Evolutionary conservation across 2,329 filamentous ascomycete genomes (phyloP).

Genomic region (Alternaria rosae): DNA sequence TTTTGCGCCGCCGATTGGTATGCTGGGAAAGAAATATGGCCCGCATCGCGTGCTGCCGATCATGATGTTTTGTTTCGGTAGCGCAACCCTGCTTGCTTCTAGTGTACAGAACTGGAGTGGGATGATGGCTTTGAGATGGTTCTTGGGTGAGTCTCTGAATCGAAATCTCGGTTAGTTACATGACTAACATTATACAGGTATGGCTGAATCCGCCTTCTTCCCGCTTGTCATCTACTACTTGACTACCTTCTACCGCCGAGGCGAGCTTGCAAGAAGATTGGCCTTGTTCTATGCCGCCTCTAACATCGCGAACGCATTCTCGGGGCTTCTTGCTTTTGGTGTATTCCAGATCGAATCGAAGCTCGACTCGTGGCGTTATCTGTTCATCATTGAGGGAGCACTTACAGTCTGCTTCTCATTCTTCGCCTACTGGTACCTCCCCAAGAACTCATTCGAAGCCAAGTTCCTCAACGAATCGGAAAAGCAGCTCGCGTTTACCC

Average conservation of each 20-base stretch:
- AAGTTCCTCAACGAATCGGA: conserved; percentile 71
- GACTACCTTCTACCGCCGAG: conserved; percentile 71
- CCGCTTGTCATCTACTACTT: conserved; percentile 71
- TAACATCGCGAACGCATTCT: conserved; percentile 75
- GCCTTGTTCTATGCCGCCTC: conserved; percentile 79
- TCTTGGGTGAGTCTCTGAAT: conserved; percentile 60
- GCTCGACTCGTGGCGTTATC: conserved; percentile 69
- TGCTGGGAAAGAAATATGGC: conserved; percentile 73
- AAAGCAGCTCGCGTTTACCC: conserved; percentile 71
- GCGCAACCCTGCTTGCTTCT: conserved; percentile 67
- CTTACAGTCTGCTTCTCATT: conserved; percentile 66
- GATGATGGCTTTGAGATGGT: conserved; percentile 72
- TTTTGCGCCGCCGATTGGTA: conserved; percentile 69
- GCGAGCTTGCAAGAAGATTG: conserved; percentile 73
- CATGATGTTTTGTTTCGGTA: conserved; percentile 74
- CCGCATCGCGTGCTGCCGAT: conserved; percentile 69
- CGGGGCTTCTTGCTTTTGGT: conserved; percentile 65
- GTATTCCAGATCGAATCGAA: conserved; percentile 64
- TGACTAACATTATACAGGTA: conserved; percentile 44
- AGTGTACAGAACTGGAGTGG: conserved; percentile 68
- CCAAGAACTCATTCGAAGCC: conserved; percentile 68
- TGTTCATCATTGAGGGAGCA: conserved; percentile 68
- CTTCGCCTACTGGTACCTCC: conserved; percentile 75
- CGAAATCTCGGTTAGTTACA: accelerated
- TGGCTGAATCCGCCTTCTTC: conserved; percentile 73